Base-by-base conservation (phyloP, 177 flowering plant species). In the Vitis hybrid region DNA sequence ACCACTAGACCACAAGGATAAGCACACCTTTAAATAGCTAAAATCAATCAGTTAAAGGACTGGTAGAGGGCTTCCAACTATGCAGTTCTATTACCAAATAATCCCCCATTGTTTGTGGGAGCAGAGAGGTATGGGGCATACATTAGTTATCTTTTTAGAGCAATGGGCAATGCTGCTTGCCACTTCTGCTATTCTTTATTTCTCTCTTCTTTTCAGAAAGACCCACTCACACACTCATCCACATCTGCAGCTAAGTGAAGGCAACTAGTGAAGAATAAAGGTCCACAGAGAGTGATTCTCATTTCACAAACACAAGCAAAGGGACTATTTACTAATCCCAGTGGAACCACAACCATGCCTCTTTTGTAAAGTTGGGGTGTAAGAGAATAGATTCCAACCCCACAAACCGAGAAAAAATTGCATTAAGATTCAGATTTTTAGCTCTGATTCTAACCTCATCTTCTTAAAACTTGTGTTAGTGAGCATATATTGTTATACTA, bases 151-250 rank as follows among this genome's bases (percentile, higher is more conserved):
- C 77, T 67, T 77, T 80, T 60, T 70, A 17, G 75, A 58, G 67
- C 57, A 54, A 30, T 77, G 80, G 83, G 71, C 66, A 63, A 57
- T 72, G 67, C 48, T 80, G 80, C 80, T 77, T 77, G 54, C 80
- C 78, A 74, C 78, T 80, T 77, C 11, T 59, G 11, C 18, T n/a
- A 23, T 78, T 64, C 74, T 66, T 75, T 65, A 58, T 56, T 51
- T 60, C 23, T 68, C 81, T 64, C 79, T 81, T 78, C 78, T 81
- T 76, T 78, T 78, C 56, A 73, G 62, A 74, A 70, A 73, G 60
- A 56, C 70, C 75, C 81, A 72, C 81, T 66, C 21, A 61, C 59
- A 62, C 51, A 15, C 66, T 60, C 77, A 65, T 57, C 73, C 68
- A 77, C 66, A 68, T 72, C 78, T 74, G 74, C 68, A 49, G 34